Evolutionary conservation across 108 stramenopile species (phyloP).

Genomic region (Discostella pseudostelligera): DNA sequence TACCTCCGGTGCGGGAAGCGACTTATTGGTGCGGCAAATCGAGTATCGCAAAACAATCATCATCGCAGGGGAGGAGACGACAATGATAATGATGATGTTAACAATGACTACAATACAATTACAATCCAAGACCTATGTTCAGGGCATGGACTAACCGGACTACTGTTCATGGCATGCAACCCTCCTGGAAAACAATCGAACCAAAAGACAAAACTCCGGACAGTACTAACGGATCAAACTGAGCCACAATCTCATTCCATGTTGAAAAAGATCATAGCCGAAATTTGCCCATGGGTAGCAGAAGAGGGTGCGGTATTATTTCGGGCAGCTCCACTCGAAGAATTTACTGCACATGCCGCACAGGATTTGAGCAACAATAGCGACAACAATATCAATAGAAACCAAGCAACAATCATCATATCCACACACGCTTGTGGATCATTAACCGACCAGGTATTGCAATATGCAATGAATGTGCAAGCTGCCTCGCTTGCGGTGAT

Average conservation of each 20-base stretch:
- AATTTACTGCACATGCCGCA: conserved; percentile 10
- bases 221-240: conserved; percentile 38
- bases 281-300: conserved; percentile 55
- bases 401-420: conserved; percentile 36
- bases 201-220: background rate
- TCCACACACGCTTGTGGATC: conserved; percentile 56
- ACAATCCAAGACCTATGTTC: conserved; percentile 48
- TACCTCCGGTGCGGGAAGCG: conserved; percentile 51
- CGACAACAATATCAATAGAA: background rate
- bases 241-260: conserved; percentile 50
- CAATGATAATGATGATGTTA: background rate
- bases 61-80: background rate
- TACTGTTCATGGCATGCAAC: conserved; percentile 62
- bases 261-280: conserved; percentile 42
- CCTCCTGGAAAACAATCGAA: conserved; percentile 27
- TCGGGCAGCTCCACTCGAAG: conserved; percentile 25
- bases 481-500: conserved; percentile 50
- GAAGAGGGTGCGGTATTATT: conserved; percentile 19
- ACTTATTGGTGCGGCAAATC: conserved; percentile 40
- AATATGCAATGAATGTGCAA: conserved; percentile 17
- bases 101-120: conserved; percentile 10
- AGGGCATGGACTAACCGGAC: conserved; percentile 57
- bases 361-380: background rate
- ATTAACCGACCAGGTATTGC: conserved; percentile 40
- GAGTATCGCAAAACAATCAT: conserved; percentile 5